Conservation (phyloP, 129 eudicot genomes). For the Pittosporum tobira region DNA sequence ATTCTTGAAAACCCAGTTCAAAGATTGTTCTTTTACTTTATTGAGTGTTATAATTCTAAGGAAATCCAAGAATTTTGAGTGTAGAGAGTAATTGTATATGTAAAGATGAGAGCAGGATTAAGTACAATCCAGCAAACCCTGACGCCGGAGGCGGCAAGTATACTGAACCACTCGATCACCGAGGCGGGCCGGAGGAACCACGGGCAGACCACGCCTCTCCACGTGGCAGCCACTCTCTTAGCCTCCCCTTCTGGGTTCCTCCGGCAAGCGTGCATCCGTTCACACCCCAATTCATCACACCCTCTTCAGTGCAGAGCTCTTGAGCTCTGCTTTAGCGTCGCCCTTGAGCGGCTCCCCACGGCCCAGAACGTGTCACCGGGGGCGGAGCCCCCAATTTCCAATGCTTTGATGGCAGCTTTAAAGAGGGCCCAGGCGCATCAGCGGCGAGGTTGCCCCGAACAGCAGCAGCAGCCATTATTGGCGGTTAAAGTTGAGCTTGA, state of each 20-base stretch:
- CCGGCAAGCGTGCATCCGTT: slow-evolving; percentile 82
- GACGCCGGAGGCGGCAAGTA: slow-evolving; percentile 73
- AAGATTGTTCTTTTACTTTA: too few relatives aligned
- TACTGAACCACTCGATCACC: slow-evolving; percentile 69
- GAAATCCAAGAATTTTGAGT: too few relatives aligned
- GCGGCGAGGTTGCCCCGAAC: slow-evolving; percentile 83
- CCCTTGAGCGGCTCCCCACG: slow-evolving; percentile 77
- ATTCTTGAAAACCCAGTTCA: slow-evolving; percentile 14
- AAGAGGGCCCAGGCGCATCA: slow-evolving; percentile 88
- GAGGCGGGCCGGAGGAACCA: slow-evolving; percentile 88
- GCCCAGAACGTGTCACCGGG: slow-evolving; percentile 27
- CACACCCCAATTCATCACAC: slow-evolving; percentile 89
- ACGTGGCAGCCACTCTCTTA: slow-evolving; percentile 85
- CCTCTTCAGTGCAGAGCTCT: slow-evolving; percentile 91
- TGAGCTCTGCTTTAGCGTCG: slow-evolving; percentile 90
- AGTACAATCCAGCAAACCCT: slow-evolving; percentile 91
- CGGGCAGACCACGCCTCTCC: slow-evolving; percentile 96
- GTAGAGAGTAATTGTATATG: background rate
- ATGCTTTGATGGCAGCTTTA: slow-evolving; percentile 86
- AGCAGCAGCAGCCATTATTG: slow-evolving; percentile 84
- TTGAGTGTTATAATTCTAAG: too few relatives aligned
- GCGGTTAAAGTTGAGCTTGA: slow-evolving; percentile 83
- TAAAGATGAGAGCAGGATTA: slow-evolving; percentile 66
- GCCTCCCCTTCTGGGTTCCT: slow-evolving; percentile 73
- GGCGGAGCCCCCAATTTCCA: slow-evolving; percentile 74